Percentiles rank a stretch among this genome's conserved stretches.
These are phyloP conservation scores for Ilex paraguariensis DNA, from an alignment of 305 asterid species.

Conservation along the genomic window DNA sequence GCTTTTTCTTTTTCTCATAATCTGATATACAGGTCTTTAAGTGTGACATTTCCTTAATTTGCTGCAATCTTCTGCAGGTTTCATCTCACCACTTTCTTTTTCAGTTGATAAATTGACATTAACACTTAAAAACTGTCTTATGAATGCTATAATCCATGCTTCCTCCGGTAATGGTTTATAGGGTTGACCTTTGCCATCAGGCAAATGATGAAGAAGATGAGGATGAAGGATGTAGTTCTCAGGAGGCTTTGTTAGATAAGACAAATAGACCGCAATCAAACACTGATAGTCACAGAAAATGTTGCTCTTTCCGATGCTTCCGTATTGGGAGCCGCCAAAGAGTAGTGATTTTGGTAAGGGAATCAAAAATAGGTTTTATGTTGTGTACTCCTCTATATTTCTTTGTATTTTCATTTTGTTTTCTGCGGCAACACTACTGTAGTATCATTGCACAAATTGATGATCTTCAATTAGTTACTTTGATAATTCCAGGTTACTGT, in stretches of 20 bases:
- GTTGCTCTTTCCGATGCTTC: constrained; percentile 49
- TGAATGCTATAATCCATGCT: not conserved
- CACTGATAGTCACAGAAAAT: constrained; percentile 39
- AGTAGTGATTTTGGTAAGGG: constrained; percentile 66
- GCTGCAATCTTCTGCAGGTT: too few species aligned
- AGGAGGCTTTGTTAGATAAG: constrained; percentile 67
- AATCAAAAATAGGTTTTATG: not conserved
- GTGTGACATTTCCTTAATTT: too few species aligned
- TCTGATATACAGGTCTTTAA: too few species aligned
- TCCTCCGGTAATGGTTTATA: constrained; percentile 31
- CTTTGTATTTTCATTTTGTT: too few species aligned
- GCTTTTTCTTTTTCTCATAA: too few species aligned
- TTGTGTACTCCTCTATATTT: not conserved
- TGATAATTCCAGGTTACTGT: constrained; percentile 50
- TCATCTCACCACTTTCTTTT: too few species aligned
- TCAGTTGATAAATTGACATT: too few species aligned
- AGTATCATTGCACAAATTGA: not conserved
- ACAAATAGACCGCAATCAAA: constrained; percentile 33
- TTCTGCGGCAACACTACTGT: too few species aligned
- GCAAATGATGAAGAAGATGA: constrained; percentile 77
- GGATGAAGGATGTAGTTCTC: constrained; percentile 60
- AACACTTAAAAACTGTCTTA: too few species aligned
- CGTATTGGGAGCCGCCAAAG: constrained; percentile 87
- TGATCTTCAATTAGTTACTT: not conserved
- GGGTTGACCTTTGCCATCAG: constrained; percentile 99